Evolutionary conservation across 2,329 filamentous ascomycete genomes (phyloP).

Genomic region (Gnomoniopsis smithogilvyi): DNA sequence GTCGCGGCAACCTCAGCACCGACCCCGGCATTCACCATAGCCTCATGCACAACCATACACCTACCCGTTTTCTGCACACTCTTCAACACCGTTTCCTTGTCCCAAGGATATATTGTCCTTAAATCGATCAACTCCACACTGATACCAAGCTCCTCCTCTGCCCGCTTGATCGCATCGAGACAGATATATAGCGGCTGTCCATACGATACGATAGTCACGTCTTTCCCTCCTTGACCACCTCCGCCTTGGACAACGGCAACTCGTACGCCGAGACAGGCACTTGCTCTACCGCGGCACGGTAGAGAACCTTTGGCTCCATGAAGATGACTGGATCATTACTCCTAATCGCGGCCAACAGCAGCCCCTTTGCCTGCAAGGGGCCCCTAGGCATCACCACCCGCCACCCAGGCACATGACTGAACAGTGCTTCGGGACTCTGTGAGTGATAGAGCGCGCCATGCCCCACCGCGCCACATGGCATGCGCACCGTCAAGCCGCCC

Average conservation of each 20-base stretch:
- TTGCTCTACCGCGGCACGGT: slow-evolving; percentile 87
- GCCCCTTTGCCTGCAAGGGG: slow-evolving; percentile 82
- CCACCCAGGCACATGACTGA: slow-evolving; percentile 82
- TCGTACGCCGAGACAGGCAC: slow-evolving; percentile 78
- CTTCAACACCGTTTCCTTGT: slow-evolving; percentile 72
- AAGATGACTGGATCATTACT: slow-evolving; percentile 86
- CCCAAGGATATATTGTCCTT: slow-evolving; percentile 88
- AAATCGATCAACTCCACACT: slow-evolving; percentile 84
- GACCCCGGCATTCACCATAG: slow-evolving; percentile 85
- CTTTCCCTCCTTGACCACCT: slow-evolving; percentile 77
- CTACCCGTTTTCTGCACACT: slow-evolving; percentile 86
- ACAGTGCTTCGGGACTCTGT: slow-evolving; percentile 84
- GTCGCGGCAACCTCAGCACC: slow-evolving; percentile 87
- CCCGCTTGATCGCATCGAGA: slow-evolving; percentile 69
- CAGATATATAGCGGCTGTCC: slow-evolving; percentile 88
- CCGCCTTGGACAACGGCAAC: slow-evolving; percentile 82
- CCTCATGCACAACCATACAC: slow-evolving; percentile 86
- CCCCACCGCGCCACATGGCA: slow-evolving; percentile 87
- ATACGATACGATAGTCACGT: slow-evolving; percentile 83
- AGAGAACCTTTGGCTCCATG: slow-evolving; percentile 91
- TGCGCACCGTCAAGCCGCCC: slow-evolving; percentile 80
- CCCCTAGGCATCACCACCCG: slow-evolving; percentile 84
- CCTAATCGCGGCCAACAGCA: slow-evolving; percentile 73
- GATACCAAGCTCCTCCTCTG: slow-evolving; percentile 72
- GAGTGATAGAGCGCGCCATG: slow-evolving; percentile 87